These are phyloP conservation scores for Wallacemonas sp. DNA, from an alignment of 208 protist genomes.

Conservation along the genomic window DNA sequence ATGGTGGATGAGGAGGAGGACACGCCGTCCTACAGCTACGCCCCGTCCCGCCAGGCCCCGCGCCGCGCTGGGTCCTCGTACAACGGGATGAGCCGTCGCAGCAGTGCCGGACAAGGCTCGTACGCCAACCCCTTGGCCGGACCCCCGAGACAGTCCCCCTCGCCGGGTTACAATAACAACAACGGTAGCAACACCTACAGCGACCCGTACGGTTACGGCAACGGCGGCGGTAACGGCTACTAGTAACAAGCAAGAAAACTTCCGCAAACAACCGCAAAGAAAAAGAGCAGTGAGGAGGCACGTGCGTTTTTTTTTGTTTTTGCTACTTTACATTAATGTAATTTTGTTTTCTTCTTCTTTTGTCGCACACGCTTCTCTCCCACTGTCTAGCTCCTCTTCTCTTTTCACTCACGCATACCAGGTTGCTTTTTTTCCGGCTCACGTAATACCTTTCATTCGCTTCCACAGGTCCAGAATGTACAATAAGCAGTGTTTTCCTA, in stretches of 20 bases:
- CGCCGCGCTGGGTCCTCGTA: neutral
- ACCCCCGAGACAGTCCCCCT: neutral
- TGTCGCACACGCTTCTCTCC: neutral
- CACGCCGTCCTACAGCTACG: neutral
- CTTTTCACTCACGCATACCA: no score
- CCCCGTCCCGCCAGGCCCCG: neutral
- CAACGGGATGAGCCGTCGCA: conserved; percentile 1
- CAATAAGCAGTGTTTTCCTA: no score
- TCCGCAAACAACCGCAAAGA: no score
- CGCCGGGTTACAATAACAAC: neutral
- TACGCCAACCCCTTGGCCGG: neutral
- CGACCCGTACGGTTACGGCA: conserved; percentile 2
- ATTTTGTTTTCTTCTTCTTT: no score
- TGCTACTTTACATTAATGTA: no score
- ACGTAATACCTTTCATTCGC: no score
- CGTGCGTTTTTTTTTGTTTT: no score
- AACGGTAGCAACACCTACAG: conserved; percentile 1
- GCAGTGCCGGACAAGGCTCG: neutral
- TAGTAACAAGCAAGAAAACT: no score
- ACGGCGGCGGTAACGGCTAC: neutral
- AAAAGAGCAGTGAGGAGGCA: no score
- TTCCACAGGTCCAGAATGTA: no score
- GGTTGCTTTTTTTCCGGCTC: no score
- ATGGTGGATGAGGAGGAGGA: conserved; percentile 2
- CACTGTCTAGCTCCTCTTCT: conserved; percentile 2